Percentiles rank a stretch among this genome's conserved stretches.
These are phyloP conservation scores for Sisymbrium altissimum DNA, from an alignment of 345 rosid species.

Conservation along the genomic window DNA sequence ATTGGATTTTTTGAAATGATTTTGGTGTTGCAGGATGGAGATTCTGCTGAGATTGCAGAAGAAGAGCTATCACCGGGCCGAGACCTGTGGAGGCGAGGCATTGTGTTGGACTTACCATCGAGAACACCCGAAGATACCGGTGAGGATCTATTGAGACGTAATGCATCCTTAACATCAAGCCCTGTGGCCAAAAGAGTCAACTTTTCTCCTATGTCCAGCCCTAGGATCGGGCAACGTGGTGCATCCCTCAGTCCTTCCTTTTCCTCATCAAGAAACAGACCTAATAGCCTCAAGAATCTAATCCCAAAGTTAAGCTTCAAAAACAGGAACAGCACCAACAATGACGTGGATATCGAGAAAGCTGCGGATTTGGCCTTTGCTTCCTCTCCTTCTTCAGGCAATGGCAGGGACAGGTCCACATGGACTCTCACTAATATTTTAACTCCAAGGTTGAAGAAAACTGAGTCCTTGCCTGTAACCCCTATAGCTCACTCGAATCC, in stretches of 20 bases:
- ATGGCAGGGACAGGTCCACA: slow-evolving; percentile 52
- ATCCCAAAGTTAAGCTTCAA: slow-evolving; percentile 82
- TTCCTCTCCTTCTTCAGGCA: slow-evolving; percentile 39
- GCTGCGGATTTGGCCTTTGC: slow-evolving; percentile 66
- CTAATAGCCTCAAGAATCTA: slow-evolving; percentile 47
- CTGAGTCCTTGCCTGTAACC: slow-evolving; percentile 70
- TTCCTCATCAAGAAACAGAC: slow-evolving; percentile 47
- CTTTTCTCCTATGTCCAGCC: slow-evolving; percentile 81
- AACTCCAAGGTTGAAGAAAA: slow-evolving; percentile 47
- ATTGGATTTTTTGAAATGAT: slow-evolving; percentile 12
- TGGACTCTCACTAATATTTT: slow-evolving; percentile 58
- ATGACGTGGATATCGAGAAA: slow-evolving; percentile 64
- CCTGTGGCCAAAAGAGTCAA: slow-evolving; percentile 64
- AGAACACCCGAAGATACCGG: slow-evolving; percentile 36
- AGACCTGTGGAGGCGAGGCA: slow-evolving; percentile 32
- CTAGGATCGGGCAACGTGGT: slow-evolving; percentile 37
- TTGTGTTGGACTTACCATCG: slow-evolving; percentile 47
- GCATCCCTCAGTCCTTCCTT: slow-evolving; percentile 33
- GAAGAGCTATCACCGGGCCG: slow-evolving; percentile 45
- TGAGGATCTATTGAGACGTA: slow-evolving; percentile 41
- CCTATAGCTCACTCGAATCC: slow-evolving; percentile 82
- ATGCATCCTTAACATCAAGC: slow-evolving; percentile 53
- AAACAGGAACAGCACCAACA: slow-evolving; percentile 38
- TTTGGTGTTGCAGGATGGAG: slow-evolving; percentile 39
- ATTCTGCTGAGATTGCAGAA: slow-evolving; percentile 63